Percentiles rank a stretch among this genome's conserved stretches.
phyloP scores from a whole-genome alignment of 2,329 filamentous ascomycete genomes.

The Aspergillus sp. region DNA sequence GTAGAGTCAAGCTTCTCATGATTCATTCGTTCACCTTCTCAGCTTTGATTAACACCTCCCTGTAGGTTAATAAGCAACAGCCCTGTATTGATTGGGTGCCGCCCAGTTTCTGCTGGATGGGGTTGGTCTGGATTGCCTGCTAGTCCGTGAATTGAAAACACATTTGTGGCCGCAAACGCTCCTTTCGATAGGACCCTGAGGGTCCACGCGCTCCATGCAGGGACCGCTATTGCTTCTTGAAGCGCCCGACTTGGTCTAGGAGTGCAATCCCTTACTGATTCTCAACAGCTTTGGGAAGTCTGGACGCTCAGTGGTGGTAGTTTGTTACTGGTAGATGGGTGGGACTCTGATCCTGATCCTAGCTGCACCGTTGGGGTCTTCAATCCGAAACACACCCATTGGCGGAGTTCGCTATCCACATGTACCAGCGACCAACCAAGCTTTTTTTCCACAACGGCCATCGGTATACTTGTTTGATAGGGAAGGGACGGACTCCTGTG shows the following conservation, averaged over 20 bases:
- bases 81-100: too few species aligned
- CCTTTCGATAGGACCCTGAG: background rate
- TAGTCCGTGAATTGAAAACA: background rate
- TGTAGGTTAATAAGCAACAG: background rate
- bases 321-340: background rate
- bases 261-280: background rate
- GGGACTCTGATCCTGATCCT: constrained; percentile 5
- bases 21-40: background rate
- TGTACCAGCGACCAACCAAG: constrained; percentile 1
- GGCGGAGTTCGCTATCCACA: background rate
- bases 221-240: background rate
- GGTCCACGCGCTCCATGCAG: background rate
- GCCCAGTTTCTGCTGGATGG: background rate
- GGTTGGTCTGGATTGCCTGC: background rate
- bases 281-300: background rate
- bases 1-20: background rate
- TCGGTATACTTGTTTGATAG: background rate
- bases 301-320: background rate
- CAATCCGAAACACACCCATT: constrained; percentile 16
- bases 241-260: background rate
- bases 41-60: background rate
- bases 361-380: background rate
- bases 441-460: constrained; percentile 6
- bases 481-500: background rate
- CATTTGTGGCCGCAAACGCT: background rate